These are phyloP conservation scores for Phytophthora meadii DNA, from an alignment of 352 stramenopile species.

Conservation along the genomic window DNA sequence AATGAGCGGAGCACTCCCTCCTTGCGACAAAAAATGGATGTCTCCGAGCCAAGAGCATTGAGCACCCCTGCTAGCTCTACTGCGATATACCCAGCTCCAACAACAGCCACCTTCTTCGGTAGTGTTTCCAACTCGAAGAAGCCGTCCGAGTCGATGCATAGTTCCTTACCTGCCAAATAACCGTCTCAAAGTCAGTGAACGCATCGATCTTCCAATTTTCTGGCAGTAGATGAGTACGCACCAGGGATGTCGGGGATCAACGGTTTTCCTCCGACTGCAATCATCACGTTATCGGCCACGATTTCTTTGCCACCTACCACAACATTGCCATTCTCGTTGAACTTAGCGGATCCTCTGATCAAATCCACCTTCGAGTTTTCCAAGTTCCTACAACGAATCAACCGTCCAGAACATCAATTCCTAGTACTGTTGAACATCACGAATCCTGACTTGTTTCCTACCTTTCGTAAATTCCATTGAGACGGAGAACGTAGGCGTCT, in stretches of 20 bases:
- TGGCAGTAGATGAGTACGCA: constrained; percentile 12
- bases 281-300: constrained; percentile 65
- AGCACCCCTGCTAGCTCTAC: constrained; percentile 97
- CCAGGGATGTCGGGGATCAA: constrained; percentile 65
- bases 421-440: neutral
- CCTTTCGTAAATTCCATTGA: constrained; percentile 97
- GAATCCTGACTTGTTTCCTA: constrained; percentile 12
- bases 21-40: constrained; percentile 90
- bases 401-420: neutral
- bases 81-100: constrained; percentile 99
- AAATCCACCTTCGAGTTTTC: constrained; percentile 90
- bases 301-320: constrained; percentile 74
- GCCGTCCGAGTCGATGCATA: constrained; percentile 95
- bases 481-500: constrained; percentile 94
- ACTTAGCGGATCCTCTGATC: constrained; percentile 89
- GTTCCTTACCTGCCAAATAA: constrained; percentile 74
- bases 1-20: constrained; percentile 89
- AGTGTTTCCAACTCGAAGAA: constrained; percentile 97
- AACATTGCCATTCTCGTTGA: constrained; percentile 84
- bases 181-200: neutral
- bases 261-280: constrained; percentile 67
- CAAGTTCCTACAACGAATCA: constrained; percentile 72
- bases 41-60: constrained; percentile 92
- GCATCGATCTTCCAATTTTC: neutral
- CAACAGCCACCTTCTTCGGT: constrained; percentile 94